Evolutionary conservation across 1,284 basidiomycete species (phyloP), one percentile per base, ranked within the genome.

Genomic region (Papiliotrema flavescens): DNA sequence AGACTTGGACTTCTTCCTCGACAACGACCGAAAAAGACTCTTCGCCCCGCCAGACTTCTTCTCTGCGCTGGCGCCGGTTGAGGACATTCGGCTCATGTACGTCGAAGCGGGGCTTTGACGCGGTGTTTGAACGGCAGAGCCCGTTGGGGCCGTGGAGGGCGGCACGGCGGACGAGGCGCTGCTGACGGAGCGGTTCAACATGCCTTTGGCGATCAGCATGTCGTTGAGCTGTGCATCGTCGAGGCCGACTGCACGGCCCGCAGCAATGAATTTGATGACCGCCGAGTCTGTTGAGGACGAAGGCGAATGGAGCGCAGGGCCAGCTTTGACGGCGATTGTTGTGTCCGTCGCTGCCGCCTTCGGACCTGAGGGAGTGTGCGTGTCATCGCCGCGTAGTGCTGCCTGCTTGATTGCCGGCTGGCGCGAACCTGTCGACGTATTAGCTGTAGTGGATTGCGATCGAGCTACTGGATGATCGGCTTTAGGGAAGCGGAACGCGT

Each of bases 171-270:
- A 32, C 5, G 28, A 32, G 46, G 23, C 46, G 23, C 17, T n/a
- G 17, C n/a, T 35, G 24, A 26, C 46, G 24, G 46, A 26, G 45
- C 11, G 45, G 19, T 56, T 32, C 34, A 60, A 42, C 50, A 65
- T 61, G 2, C 62, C 64, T 35, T 67, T 67, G 23, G 57, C 56
- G 23, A 48, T 44, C 32, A 74, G 54, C 62, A 74, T 69, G 23
- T 67, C 61, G 36, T 68, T 58, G 2, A 74, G 61, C 46, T 68
- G 65, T 6, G 55, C 57, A 37, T 71, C 66, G 22, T 61, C 63
- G 19, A 74, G 51, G 1, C 72, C 72, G 15, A 73, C 53, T 5
- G 66, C 65, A 37, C 64, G 57, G 7, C 72, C 72, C 11, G 72
- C 67, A 34, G 67, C 65, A 45, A 71, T 57, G 56, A 74, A 74